phyloP scores from a whole-genome alignment of 805 yeast genomes.

The Metschnikowia lunata region DNA sequence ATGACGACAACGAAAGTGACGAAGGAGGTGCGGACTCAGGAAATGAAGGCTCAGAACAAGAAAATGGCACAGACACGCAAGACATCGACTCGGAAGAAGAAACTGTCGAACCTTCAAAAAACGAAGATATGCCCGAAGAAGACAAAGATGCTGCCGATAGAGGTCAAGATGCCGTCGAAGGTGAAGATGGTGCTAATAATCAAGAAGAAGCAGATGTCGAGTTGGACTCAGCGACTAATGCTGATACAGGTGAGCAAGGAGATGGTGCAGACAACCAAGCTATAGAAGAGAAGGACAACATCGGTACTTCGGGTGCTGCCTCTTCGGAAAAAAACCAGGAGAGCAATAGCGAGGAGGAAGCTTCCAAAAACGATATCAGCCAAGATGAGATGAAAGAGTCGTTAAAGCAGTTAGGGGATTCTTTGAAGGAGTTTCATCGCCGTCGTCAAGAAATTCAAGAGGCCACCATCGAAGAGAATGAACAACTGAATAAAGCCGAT shows the following conservation, averaged over 20 bases:
- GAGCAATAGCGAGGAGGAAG: constrained; percentile 34
- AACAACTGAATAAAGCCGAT: constrained; percentile 55
- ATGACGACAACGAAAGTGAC: constrained; percentile 12
- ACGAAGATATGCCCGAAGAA: constrained; percentile 39
- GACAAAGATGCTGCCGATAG: constrained; percentile 23
- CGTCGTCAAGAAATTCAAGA: constrained; percentile 85
- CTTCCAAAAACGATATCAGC: constrained; percentile 45
- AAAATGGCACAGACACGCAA: constrained; percentile 26
- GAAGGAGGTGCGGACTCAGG: constrained; percentile 22
- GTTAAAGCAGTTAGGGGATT: constrained; percentile 84
- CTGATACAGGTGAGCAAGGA: constrained; percentile 56
- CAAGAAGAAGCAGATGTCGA: constrained; percentile 41
- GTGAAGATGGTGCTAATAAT: constrained; percentile 51
- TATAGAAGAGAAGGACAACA: constrained; percentile 56
- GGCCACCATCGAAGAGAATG: constrained; percentile 42
- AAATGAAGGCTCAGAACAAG: constrained; percentile 20
- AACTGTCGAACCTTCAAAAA: constrained; percentile 16
- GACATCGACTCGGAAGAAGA: constrained; percentile 25
- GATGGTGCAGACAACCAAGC: constrained; percentile 57
- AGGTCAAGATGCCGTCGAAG: constrained; percentile 41
- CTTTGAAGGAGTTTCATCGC: constrained; percentile 85
- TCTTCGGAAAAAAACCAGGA: constrained; percentile 36
- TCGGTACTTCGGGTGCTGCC: constrained; percentile 63
- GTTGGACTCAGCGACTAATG: constrained; percentile 55
- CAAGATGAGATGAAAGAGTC: constrained; percentile 71